These are phyloP conservation scores for Phaffia tasmanica DNA, from an alignment of 768 basidiomycete species.

Conservation along the genomic window DNA sequence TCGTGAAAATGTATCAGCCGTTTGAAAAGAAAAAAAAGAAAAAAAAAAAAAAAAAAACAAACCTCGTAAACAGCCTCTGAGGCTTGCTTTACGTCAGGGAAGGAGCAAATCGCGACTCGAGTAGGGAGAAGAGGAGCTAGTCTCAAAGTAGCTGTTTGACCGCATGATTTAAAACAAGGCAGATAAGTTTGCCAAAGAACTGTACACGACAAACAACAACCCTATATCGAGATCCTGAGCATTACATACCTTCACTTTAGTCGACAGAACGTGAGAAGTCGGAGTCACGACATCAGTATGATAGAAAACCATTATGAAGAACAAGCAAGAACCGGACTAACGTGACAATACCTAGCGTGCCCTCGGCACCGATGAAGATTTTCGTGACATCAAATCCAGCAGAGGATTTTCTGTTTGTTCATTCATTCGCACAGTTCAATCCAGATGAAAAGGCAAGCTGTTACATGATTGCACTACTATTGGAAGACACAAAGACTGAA, in stretches of 20 bases:
- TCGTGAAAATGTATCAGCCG: not conserved
- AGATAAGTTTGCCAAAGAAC: not conserved
- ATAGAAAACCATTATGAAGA: not conserved
- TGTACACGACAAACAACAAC: not conserved
- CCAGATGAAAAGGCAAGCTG: not conserved
- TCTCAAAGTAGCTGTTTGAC: constrained; percentile 56
- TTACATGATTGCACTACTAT: not conserved
- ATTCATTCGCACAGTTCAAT: not conserved
- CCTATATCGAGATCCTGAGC: too few species aligned
- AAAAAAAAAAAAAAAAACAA: constrained; percentile 21
- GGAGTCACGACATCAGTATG: not conserved
- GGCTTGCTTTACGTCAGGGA: constrained; percentile 65
- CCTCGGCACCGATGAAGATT: constrained; percentile 64
- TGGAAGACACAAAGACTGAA: not conserved
- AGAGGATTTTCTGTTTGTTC: constrained; percentile 53
- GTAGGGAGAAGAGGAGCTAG: constrained; percentile 71
- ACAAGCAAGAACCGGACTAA: not conserved
- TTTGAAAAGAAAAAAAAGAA: not conserved
- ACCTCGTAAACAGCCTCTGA: constrained; percentile 74
- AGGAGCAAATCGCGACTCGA: constrained; percentile 77
- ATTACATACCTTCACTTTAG: not conserved
- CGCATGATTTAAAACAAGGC: constrained; percentile 4
- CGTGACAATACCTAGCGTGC: constrained; percentile 27
- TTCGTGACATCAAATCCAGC: constrained; percentile 82
- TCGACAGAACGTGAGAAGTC: not conserved